Percentiles rank a stretch among this genome's conserved stretches.
Evolutionary conservation across 208 protist species (phyloP).

Genomic region (Endotrypanum monterogeii): DNA sequence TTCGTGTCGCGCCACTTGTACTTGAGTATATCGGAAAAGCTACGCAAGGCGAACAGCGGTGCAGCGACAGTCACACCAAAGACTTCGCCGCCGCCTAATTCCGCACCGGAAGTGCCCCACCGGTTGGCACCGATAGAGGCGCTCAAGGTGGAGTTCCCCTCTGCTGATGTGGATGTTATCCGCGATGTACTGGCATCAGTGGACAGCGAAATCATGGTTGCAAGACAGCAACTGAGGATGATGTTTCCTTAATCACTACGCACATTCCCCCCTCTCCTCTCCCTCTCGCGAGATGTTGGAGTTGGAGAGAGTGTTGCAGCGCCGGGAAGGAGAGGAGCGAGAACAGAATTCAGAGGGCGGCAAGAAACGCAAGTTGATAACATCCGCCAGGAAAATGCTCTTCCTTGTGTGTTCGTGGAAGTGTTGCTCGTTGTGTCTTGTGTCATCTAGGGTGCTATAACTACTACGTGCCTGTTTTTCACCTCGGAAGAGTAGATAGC

Average conservation of each 20-base stretch:
- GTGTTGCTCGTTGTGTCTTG: too few species aligned
- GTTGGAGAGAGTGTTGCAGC: too few species aligned
- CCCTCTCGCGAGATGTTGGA: too few species aligned
- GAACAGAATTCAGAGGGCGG: too few species aligned
- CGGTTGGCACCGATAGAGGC: slow-evolving; percentile 36
- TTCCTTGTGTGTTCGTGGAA: too few species aligned
- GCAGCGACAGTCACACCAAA: slow-evolving; percentile 2
- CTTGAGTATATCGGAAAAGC: slow-evolving; percentile 39
- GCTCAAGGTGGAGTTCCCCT: slow-evolving; percentile 57
- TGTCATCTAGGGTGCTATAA: too few species aligned
- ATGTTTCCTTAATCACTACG: slow-evolving; percentile 42
- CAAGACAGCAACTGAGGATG: slow-evolving; percentile 52
- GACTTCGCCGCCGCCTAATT: neutral
- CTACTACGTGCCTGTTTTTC: too few species aligned
- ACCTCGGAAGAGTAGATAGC: too few species aligned
- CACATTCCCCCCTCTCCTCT: too few species aligned
- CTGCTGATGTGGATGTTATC: slow-evolving; percentile 56
- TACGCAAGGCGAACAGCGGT: slow-evolving; percentile 16
- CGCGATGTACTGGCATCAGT: slow-evolving; percentile 49
- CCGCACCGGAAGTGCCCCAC: slow-evolving; percentile 32
- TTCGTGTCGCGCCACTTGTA: slow-evolving; percentile 79
- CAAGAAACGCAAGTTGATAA: too few species aligned
- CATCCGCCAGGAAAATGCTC: too few species aligned
- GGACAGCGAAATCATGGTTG: slow-evolving; percentile 39
- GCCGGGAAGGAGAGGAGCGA: too few species aligned